Base-by-base conservation (phyloP, 257 asterid species). In the Solanum ossicruentum region DNA sequence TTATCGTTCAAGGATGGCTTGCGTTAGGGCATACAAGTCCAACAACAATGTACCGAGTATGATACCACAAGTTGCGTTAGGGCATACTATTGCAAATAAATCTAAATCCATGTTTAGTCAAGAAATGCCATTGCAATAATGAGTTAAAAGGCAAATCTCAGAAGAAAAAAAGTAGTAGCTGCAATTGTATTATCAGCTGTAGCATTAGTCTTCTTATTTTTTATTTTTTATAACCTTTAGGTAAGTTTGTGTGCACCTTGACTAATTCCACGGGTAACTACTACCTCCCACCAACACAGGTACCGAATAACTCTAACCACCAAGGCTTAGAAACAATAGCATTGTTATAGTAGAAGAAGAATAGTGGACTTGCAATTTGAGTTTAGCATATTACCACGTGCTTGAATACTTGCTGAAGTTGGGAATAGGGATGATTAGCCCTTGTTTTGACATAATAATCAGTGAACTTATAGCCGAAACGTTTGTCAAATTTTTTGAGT, bases 341-440 rank as follows among this genome's bases (percentile, higher is more conserved):
- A 72, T 45, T 72, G n/a, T 73, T 73, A 73, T 18, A 81, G 45
- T 63, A 65, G 41, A 73, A 39, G 78, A 79, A 63, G 55, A 21
- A 36, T 8, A 83, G 71, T 32, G 28, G 11, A 51, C 36, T 13
- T 56, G 66, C 81, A 12, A 28, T 21, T 58, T 60, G 66, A 87
- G 58, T 36, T 77, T 84, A 84, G 88, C 36, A 84, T 85, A 89
- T 90, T 93, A 97, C 99, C 98, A 97, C 99, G 87, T 97, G 99
- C 93, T 95, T 97, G 91, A 97, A 94, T 18, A 97, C 96, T 90
- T 95, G 98, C 91, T 92, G 98, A 86, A 95, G 99, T 86, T 94
- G 99, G 83, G 99, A 97, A 90, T 97, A 97, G 55, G 99, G 99
- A 90, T 95, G 98, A 86, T 95, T 95, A 43, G 98, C 97, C 81